A percentile compares a stretch with the other conserved stretches of the same genome.
These are phyloP conservation scores for Primulina huaijiensis DNA, from an alignment of 257 asterid genomes.

Conservation along the genomic window DNA sequence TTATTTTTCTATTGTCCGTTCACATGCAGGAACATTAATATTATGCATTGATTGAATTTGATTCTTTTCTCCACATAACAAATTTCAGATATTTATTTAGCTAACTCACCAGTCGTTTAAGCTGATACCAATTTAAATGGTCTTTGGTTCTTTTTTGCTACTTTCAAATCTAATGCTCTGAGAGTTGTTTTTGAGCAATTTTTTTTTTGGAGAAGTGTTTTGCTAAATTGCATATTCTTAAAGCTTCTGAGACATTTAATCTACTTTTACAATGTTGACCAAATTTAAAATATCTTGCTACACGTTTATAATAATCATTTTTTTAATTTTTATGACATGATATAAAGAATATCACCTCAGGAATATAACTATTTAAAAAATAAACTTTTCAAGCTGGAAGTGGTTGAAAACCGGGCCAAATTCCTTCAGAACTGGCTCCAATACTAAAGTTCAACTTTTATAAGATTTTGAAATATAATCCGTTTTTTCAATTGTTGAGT, in stretches of 20 bases:
- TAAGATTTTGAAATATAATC: too few relatives aligned
- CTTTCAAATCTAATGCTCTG: neutral
- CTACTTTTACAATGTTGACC: neutral
- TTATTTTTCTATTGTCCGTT: neutral
- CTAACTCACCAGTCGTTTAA: slow-evolving; percentile 4
- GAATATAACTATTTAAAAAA: too few relatives aligned
- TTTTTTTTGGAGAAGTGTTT: too few relatives aligned
- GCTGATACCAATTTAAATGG: slow-evolving; percentile 1
- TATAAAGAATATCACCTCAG: neutral
- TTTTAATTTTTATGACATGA: too few relatives aligned
- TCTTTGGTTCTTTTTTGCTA: neutral
- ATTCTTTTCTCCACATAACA: slow-evolving; percentile 15
- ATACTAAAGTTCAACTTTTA: neutral
- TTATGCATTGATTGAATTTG: neutral
- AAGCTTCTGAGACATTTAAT: neutral
- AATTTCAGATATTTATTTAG: slow-evolving; percentile 8
- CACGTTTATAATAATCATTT: too few relatives aligned
- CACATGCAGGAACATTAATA: neutral
- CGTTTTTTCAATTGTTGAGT: neutral
- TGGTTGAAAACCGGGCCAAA: neutral
- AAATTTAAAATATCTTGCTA: too few relatives aligned
- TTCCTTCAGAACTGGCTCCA: neutral
- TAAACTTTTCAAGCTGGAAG: neutral
- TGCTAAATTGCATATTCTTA: neutral
- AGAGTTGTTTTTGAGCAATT: neutral